phyloP scores from a whole-genome alignment of 805 yeast species.

The Yarrowia sp. region DNA sequence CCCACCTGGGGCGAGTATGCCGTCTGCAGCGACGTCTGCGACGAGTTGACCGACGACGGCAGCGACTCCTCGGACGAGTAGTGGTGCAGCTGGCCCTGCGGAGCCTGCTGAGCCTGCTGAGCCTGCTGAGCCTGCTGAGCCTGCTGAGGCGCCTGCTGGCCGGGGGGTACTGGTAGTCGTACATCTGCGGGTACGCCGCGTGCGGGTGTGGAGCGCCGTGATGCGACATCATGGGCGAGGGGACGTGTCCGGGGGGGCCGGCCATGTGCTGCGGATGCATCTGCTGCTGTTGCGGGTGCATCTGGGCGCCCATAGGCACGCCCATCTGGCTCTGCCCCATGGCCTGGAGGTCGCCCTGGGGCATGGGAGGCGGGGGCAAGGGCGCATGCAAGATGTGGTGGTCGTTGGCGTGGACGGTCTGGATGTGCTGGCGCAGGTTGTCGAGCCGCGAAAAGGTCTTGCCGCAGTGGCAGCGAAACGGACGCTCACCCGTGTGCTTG shows the following conservation, averaged over 20 bases:
- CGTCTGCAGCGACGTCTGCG: slow-evolving; percentile 21
- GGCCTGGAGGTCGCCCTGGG: slow-evolving; percentile 25
- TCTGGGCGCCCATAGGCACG: neutral
- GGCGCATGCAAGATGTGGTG: slow-evolving; percentile 36
- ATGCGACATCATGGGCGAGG: slow-evolving; percentile 21
- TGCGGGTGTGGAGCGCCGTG: slow-evolving; percentile 8
- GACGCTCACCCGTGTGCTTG: slow-evolving; percentile 93
- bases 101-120: neutral
- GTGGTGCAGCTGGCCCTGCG: slow-evolving; percentile 27
- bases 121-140: slow-evolving; percentile 16
- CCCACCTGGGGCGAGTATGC: slow-evolving; percentile 22
- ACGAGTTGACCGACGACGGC: slow-evolving; percentile 23
- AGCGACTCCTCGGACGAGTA: slow-evolving; percentile 16
- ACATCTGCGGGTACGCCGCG: slow-evolving; percentile 20
- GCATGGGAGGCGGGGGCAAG: slow-evolving; percentile 30
- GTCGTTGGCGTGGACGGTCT: slow-evolving; percentile 70
- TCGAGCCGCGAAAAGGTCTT: slow-evolving; percentile 80
- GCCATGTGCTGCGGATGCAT: slow-evolving; percentile 7
- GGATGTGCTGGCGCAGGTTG: slow-evolving; percentile 86
- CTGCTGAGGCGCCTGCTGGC: slow-evolving; percentile 22
- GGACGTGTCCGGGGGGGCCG: neutral
- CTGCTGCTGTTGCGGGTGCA: slow-evolving; percentile 2
- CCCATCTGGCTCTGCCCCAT: neutral
- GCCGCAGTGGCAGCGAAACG: slow-evolving; percentile 78
- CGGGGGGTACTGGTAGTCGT: slow-evolving; percentile 23